Conservation (phyloP, 331 rosid genomes). For the Pyracantha coccinea region DNA sequence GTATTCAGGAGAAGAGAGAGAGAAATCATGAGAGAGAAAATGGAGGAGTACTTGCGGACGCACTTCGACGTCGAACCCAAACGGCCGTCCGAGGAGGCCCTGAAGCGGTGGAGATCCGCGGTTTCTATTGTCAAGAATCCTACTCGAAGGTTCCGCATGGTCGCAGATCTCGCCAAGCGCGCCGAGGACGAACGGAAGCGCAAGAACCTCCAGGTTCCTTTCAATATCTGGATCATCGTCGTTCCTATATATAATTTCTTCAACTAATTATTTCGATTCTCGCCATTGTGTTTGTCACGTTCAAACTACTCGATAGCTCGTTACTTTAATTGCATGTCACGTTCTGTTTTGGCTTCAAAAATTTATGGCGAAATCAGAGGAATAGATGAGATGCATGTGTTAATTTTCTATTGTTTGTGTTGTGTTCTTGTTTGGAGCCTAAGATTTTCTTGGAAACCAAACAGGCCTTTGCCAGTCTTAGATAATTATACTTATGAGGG, state of each 20-base stretch:
- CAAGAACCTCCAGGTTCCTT: conserved; percentile 49
- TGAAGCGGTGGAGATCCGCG: conserved; percentile 80
- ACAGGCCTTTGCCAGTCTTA: not conserved
- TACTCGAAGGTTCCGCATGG: conserved; percentile 86
- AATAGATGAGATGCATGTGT: not conserved
- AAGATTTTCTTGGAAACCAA: not conserved
- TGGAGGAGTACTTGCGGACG: conserved; percentile 70
- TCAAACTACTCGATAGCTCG: not conserved
- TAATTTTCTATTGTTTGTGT: not conserved
- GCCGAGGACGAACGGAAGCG: conserved; percentile 57
- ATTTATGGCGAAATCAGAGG: not conserved
- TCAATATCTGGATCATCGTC: not conserved
- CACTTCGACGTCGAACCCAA: conserved; percentile 61
- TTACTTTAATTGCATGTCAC: not conserved
- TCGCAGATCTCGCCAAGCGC: conserved; percentile 86
- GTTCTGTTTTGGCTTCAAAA: not conserved
- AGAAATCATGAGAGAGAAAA: conserved; percentile 2
- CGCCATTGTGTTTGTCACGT: not conserved
- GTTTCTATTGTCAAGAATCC: conserved; percentile 84
- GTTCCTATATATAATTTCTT: not conserved
- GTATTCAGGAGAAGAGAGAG: not conserved
- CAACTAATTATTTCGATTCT: not conserved
- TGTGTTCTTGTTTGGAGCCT: not conserved
- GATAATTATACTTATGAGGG: not conserved
- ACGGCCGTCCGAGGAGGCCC: conserved; percentile 49